Conservation (phyloP, 2,329 filamentous ascomycete genomes). For the Drechslerella coelobrocha region DNA sequence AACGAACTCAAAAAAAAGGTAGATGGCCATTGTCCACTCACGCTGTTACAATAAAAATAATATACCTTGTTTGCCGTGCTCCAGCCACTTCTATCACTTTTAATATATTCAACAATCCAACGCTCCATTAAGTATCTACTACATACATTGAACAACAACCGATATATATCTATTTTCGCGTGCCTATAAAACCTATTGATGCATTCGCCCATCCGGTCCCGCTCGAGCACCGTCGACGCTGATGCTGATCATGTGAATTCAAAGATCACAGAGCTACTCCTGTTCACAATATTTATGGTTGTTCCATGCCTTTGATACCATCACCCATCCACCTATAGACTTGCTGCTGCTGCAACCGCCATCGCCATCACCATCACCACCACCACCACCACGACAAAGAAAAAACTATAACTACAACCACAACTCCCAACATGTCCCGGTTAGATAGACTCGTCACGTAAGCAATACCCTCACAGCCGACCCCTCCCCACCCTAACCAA, state of each 20-base stretch:
- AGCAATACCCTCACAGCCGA: too few relatives aligned
- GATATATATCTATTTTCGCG: not conserved
- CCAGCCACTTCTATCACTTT: too few relatives aligned
- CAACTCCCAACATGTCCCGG: conserved; percentile 62
- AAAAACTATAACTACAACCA: not conserved
- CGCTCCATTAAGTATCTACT: too few relatives aligned
- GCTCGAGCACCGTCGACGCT: not conserved
- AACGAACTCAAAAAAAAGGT: too few relatives aligned
- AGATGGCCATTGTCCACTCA: too few relatives aligned
- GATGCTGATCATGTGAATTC: not conserved
- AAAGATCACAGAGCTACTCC: not conserved
- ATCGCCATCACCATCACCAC: not conserved
- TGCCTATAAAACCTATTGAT: not conserved
- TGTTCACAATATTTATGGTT: not conserved
- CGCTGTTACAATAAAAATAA: too few relatives aligned
- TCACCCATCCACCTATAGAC: conserved; percentile 3
- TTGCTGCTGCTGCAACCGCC: not conserved
- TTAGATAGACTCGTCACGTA: conserved; percentile 86
- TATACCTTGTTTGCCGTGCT: too few relatives aligned
- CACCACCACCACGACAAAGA: not conserved
- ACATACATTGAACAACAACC: too few relatives aligned
- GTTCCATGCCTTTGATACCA: too few relatives aligned
- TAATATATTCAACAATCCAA: too few relatives aligned
- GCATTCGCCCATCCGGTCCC: not conserved
- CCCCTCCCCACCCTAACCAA: conserved; percentile 22